phyloP scores from a whole-genome alignment of 768 basidiomycete species.

The Kwoniella dejecticola region DNA sequence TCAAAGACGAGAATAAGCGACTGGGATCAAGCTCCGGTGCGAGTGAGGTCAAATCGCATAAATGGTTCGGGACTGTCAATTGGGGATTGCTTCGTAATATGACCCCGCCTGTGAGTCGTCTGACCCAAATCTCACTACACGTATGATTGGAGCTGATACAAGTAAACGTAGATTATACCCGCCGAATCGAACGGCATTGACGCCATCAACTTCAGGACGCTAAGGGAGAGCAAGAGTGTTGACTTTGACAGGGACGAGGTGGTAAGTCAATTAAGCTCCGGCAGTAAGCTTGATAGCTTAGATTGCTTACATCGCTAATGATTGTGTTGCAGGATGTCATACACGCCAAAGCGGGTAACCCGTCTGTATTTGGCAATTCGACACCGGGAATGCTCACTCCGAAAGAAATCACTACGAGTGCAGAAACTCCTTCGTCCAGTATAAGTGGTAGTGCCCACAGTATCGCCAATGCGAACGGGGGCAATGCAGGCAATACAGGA shows the following conservation, averaged over 20 bases:
- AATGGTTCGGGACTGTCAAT: conserved; percentile 94
- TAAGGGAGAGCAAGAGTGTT: conserved; percentile 87
- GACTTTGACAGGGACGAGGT: conserved; percentile 64
- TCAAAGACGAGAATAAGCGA: conserved; percentile 86
- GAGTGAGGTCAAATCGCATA: conserved; percentile 97
- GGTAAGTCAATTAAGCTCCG: conserved; percentile 44
- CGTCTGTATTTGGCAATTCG: conserved; percentile 42
- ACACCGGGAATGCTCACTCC: conserved; percentile 55
- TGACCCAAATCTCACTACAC: conserved; percentile 90
- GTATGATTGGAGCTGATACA: conserved; percentile 65
- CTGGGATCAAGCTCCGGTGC: conserved; percentile 91
- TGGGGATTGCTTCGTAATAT: conserved; percentile 94
- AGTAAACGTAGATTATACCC: conserved; percentile 75
- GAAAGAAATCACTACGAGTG: conserved; percentile 39
- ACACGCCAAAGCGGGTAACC: conserved; percentile 54
- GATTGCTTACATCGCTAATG: too few relatives aligned
- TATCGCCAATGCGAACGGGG: conserved; percentile 1
- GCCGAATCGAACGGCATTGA: conserved; percentile 74
- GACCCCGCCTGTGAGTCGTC: conserved; percentile 77
- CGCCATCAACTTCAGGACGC: conserved; percentile 82
- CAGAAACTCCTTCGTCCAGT: conserved; percentile 7
- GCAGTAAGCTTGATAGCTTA: too few relatives aligned
- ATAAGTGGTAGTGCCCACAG: neutral
- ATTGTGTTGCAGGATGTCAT: conserved; percentile 45
- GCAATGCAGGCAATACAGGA: conserved; percentile 3